These are phyloP conservation scores for Phytopythium montanum DNA, from an alignment of 352 stramenopile genomes.

Conservation along the genomic window DNA sequence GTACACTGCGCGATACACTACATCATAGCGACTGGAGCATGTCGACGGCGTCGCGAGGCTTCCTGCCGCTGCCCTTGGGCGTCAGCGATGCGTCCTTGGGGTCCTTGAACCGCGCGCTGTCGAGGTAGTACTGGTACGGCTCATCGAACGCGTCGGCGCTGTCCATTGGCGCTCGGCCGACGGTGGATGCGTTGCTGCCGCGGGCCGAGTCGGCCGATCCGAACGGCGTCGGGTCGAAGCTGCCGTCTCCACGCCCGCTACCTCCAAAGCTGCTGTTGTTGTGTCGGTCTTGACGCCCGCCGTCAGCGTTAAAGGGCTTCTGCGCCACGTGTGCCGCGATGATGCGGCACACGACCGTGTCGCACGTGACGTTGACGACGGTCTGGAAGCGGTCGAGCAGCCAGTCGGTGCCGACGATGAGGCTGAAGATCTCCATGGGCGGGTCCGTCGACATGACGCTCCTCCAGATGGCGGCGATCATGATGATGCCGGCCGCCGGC, in stretches of 20 bases:
- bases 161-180: neutral
- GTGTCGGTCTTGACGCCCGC: neutral
- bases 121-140: constrained; percentile 6
- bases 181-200: neutral
- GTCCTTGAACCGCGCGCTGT: constrained; percentile 5
- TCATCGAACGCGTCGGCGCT: neutral
- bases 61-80: neutral
- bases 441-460: constrained; percentile 40
- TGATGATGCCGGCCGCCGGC: constrained; percentile 56
- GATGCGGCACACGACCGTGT: constrained; percentile 54
- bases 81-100: neutral
- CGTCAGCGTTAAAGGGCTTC: constrained; percentile 3
- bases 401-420: constrained; percentile 60
- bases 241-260: neutral
- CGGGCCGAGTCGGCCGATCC: neutral
- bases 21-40: constrained; percentile 5
- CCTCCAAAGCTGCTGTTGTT: neutral
- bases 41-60: constrained; percentile 3
- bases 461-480: constrained; percentile 68
- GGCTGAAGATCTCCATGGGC: constrained; percentile 44
- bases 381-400: constrained; percentile 56
- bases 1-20: too few relatives aligned
- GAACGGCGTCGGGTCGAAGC: constrained; percentile 1
- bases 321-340: constrained; percentile 20
- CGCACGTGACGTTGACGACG: constrained; percentile 54